Percentiles rank a stretch among this genome's conserved stretches.
Evolutionary conservation across 441 rosid genomes (phyloP).

Genomic region (Pelargonium hybrid): DNA sequence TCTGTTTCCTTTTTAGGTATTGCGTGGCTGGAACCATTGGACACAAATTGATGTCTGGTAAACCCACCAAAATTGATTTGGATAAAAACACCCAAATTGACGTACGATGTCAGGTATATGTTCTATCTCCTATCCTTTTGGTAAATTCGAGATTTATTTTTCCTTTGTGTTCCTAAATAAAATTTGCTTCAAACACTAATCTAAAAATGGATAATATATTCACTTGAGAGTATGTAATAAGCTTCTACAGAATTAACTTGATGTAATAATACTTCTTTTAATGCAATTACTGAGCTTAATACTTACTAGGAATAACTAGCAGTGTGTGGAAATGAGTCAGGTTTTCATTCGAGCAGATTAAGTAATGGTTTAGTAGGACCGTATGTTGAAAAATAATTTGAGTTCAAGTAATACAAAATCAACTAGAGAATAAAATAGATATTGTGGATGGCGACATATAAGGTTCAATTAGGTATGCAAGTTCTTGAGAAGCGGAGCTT

Average conservation of each 20-base stretch:
- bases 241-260: not conserved
- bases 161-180: not conserved
- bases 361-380: not conserved
- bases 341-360: not conserved
- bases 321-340: not conserved
- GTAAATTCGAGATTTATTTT: not conserved
- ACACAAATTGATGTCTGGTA: slow-evolving; percentile 79
- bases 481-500: not conserved
- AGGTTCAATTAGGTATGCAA: not conserved
- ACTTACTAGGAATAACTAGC: not conserved
- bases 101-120: slow-evolving; percentile 75
- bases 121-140: slow-evolving; percentile 11
- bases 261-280: not conserved
- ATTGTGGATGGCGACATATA: not conserved
- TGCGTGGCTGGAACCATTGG: slow-evolving; percentile 92
- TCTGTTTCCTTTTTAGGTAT: slow-evolving; percentile 35
- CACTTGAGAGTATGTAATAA: not conserved
- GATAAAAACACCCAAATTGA: slow-evolving; percentile 75
- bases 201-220: not conserved
- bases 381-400: not conserved
- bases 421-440: not conserved
- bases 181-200: not conserved
- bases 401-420: not conserved
- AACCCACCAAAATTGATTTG: slow-evolving; percentile 64
- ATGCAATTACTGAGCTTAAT: not conserved